These are phyloP conservation scores for Phaeotremella fagi DNA, from an alignment of 768 basidiomycete genomes.

Conservation along the genomic window DNA sequence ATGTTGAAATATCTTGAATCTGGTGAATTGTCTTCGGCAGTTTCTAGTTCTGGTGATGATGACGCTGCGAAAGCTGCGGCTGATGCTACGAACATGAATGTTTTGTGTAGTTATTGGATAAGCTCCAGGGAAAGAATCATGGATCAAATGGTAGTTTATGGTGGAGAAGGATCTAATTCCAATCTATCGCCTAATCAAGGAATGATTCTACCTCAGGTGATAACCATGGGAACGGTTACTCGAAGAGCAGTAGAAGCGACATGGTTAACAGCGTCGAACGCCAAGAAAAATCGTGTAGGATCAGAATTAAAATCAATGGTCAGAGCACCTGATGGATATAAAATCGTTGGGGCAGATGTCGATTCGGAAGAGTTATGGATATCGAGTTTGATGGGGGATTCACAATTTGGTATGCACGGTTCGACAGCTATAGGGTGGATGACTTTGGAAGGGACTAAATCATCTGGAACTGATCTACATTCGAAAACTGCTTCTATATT, in stretches of 20 bases:
- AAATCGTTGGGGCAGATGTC: slow-evolving; percentile 95
- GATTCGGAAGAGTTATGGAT: slow-evolving; percentile 99
- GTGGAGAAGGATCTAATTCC: slow-evolving; percentile 52
- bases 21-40: slow-evolving; percentile 76
- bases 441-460: slow-evolving; percentile 96
- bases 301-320: slow-evolving; percentile 98
- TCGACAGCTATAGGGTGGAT: slow-evolving; percentile 98
- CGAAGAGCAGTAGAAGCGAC: slow-evolving; percentile 96
- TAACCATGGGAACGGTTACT: slow-evolving; percentile 98
- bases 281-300: slow-evolving; percentile 95
- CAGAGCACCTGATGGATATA: slow-evolving; percentile 83
- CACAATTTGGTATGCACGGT: slow-evolving; percentile 93
- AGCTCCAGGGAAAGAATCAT: slow-evolving; percentile 83
- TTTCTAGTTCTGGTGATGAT: slow-evolving; percentile 42
- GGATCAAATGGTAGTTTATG: slow-evolving; percentile 90
- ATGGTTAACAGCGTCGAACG: slow-evolving; percentile 97
- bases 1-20: slow-evolving; percentile 86
- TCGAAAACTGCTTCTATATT: slow-evolving; percentile 93
- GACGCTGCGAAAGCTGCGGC: slow-evolving; percentile 59
- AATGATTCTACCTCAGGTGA: slow-evolving; percentile 89
- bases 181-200: too few species aligned
- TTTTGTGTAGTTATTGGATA: slow-evolving; percentile 96
- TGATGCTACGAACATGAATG: slow-evolving; percentile 84
- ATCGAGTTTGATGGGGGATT: slow-evolving; percentile 96
- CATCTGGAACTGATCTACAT: slow-evolving; percentile 88